Evolutionary conservation across 1,139 yeast species (phyloP).

Genomic region (Fermentozyma sake): DNA sequence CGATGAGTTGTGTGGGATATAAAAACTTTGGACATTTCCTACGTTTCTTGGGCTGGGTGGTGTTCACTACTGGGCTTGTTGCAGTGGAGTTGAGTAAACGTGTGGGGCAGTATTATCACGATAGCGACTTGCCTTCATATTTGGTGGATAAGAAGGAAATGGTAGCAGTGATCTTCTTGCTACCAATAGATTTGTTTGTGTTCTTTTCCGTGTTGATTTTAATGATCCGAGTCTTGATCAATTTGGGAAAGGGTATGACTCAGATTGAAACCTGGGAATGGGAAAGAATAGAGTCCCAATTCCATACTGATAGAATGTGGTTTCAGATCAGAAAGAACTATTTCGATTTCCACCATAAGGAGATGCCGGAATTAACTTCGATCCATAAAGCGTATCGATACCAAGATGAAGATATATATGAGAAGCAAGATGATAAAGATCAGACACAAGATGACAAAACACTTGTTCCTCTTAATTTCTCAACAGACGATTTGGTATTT

Average conservation of each 20-base stretch:
- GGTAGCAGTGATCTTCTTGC: conserved; percentile 49
- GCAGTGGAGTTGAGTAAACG: conserved; percentile 39
- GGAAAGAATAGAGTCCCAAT: conserved; percentile 72
- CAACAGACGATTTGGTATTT: conserved; percentile 59
- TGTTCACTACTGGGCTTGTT: conserved; percentile 50
- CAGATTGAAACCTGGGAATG: conserved; percentile 92
- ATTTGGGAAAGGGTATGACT: conserved; percentile 68
- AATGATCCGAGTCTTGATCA: conserved; percentile 55
- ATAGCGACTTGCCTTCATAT: conserved; percentile 57
- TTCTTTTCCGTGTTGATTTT: conserved; percentile 54
- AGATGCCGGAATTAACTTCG: conserved; percentile 43
- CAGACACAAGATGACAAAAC: conserved; percentile 5
- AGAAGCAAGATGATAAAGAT: conserved; percentile 5
- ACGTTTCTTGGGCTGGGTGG: conserved; percentile 70
- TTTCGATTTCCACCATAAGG: conserved; percentile 33
- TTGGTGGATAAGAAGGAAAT: conserved; percentile 52
- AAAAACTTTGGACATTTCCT: conserved; percentile 77
- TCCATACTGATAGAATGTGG: conserved; percentile 53
- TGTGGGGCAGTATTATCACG: conserved; percentile 43
- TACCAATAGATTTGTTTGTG: conserved; percentile 58
- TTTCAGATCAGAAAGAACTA: conserved; percentile 46
- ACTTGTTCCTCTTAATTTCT: conserved; percentile 26
- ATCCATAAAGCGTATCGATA: conserved; percentile 35
- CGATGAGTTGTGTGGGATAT: conserved; percentile 79
- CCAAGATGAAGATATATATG: conserved; percentile 9